phyloP scores from a whole-genome alignment of 352 stramenopile species.

The Pythium volutum region DNA sequence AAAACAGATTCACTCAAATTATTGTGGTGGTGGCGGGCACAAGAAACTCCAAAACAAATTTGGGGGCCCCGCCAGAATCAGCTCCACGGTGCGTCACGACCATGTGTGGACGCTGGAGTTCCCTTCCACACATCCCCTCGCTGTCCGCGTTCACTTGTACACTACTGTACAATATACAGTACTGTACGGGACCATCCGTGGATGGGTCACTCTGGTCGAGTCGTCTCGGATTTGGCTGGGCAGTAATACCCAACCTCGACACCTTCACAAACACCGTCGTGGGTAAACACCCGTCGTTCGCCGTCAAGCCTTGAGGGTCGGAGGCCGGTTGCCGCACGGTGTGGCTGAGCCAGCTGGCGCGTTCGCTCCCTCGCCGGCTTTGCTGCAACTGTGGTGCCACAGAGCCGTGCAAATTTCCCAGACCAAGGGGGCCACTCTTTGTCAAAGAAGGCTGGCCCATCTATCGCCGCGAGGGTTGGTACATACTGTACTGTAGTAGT shows the following conservation, averaged over 20 bases:
- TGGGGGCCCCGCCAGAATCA: no score
- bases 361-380: background rate
- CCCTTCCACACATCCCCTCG: no score
- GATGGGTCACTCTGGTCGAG: background rate
- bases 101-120: no score
- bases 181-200: no score
- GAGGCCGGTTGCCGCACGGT: background rate
- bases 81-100: no score
- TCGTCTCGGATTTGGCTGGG: background rate
- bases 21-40: no score
- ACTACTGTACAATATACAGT: no score
- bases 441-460: no score
- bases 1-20: no score
- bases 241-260: background rate
- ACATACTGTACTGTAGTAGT: background rate
- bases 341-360: background rate
- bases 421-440: background rate
- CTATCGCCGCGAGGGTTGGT: background rate
- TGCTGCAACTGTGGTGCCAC: background rate
- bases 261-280: constrained; percentile 23
- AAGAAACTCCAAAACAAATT: no score
- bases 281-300: constrained; percentile 13
- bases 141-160: no score
- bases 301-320: background rate
- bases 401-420: constrained; percentile 2